Percentiles rank a stretch among this genome's conserved stretches.
phyloP scores from a whole-genome alignment of 257 asterid species.

The Mentha longifolia region DNA sequence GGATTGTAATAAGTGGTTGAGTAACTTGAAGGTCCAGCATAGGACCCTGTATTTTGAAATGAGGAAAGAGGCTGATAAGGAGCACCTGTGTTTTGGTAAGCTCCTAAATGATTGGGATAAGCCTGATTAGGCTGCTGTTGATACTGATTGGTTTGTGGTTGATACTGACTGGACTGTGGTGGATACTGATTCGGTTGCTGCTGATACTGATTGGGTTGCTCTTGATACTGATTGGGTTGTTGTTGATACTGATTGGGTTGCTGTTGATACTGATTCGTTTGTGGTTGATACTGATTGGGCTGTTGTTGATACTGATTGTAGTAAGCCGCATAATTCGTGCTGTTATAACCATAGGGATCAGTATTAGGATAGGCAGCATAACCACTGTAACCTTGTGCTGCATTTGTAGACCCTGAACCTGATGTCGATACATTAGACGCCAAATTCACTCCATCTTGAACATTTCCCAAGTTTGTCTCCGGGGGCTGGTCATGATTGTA shows the following conservation, averaged over 20 bases:
- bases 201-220: slow-evolving; percentile 39
- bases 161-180: slow-evolving; percentile 43
- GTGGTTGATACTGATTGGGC: slow-evolving; percentile 43
- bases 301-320: slow-evolving; percentile 67
- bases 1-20: slow-evolving; percentile 99
- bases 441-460: slow-evolving; percentile 60
- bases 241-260: slow-evolving; percentile 46
- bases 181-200: slow-evolving; percentile 46
- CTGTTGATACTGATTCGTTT: slow-evolving; percentile 55
- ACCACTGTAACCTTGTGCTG: slow-evolving; percentile 66
- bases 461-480: slow-evolving; percentile 50
- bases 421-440: slow-evolving; percentile 62
- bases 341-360: slow-evolving; percentile 77
- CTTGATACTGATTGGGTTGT: slow-evolving; percentile 40
- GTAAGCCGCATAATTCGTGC: slow-evolving; percentile 70
- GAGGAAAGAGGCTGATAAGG: slow-evolving; percentile 99
- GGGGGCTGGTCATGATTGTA: slow-evolving; percentile 58
- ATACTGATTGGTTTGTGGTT: slow-evolving; percentile 43
- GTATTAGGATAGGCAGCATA: slow-evolving; percentile 67
- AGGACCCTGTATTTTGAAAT: slow-evolving; percentile 99
- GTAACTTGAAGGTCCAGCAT: slow-evolving; percentile 98
- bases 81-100: slow-evolving; percentile 99
- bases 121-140: slow-evolving; percentile 72
- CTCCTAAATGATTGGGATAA: slow-evolving; percentile 72
- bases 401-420: slow-evolving; percentile 68